A percentile compares a stretch with the other conserved stretches of the same genome.
Conservation (phyloP, 306 rosid species). For the Mimosa bimucronata region DNA sequence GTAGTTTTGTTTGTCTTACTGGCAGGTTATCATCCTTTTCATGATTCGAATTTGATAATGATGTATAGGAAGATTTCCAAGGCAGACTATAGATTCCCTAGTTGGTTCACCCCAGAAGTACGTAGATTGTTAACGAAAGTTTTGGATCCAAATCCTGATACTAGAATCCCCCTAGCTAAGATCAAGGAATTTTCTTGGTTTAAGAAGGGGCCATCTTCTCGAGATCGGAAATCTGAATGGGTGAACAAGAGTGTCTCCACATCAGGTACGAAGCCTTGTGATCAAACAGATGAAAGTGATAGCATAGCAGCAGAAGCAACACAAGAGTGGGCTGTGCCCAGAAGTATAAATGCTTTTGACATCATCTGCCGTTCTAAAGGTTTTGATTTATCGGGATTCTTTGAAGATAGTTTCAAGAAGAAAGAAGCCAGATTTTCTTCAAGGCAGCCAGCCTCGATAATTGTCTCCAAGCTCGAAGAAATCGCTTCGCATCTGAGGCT, state of each 20-base stretch:
- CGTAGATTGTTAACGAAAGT: slow-evolving; percentile 45
- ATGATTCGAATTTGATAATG: slow-evolving; percentile 45
- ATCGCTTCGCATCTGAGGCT: slow-evolving; percentile 46
- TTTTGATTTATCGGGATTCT: slow-evolving; percentile 50
- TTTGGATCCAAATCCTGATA: slow-evolving; percentile 52
- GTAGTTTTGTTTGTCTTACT: slow-evolving; percentile 56
- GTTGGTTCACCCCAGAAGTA: slow-evolving; percentile 49
- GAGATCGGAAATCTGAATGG: slow-evolving; percentile 17
- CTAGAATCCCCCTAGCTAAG: slow-evolving; percentile 49
- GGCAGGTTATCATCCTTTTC: slow-evolving; percentile 59
- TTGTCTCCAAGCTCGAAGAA: slow-evolving; percentile 49
- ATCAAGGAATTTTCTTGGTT: slow-evolving; percentile 52
- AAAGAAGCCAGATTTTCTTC: slow-evolving; percentile 53
- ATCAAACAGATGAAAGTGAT: slow-evolving; percentile 36
- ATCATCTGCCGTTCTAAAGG: slow-evolving; percentile 53
- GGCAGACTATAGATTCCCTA: slow-evolving; percentile 51
- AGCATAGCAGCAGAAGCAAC: slow-evolving; percentile 31
- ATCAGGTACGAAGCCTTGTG: slow-evolving; percentile 22
- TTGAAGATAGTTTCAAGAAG: slow-evolving; percentile 45
- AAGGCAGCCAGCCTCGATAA: slow-evolving; percentile 46
- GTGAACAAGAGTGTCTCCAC: slow-evolving; percentile 34
- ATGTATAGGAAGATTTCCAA: slow-evolving; percentile 52
- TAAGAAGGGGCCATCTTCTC: slow-evolving; percentile 43
- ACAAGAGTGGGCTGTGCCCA: slow-evolving; percentile 38
- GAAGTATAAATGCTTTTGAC: slow-evolving; percentile 60